phyloP scores from a whole-genome alignment of 805 yeast genomes.

The Cyberlindnera saturnus region DNA sequence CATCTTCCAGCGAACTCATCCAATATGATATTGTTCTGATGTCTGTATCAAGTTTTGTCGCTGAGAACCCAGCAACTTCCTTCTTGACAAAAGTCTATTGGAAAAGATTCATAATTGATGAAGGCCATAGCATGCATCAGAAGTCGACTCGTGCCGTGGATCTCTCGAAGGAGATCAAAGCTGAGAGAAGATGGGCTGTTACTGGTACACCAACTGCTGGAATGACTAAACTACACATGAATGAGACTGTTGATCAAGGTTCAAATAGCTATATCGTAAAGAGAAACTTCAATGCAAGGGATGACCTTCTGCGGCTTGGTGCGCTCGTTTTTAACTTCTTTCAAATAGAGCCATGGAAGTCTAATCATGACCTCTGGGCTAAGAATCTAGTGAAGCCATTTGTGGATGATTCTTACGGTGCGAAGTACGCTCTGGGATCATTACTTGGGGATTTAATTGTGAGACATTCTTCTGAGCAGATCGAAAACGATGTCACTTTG shows the following conservation, averaged over 20 bases:
- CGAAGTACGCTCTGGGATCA: constrained; percentile 34
- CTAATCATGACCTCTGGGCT: constrained; percentile 42
- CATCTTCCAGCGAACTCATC: constrained; percentile 26
- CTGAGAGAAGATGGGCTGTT: constrained; percentile 68
- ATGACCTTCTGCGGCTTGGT: constrained; percentile 52
- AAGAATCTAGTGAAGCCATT: constrained; percentile 43
- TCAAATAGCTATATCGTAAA: constrained; percentile 37
- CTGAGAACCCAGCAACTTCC: constrained; percentile 31
- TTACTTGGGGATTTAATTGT: constrained; percentile 46
- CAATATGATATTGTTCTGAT: constrained; percentile 49
- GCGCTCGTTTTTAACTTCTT: constrained; percentile 45
- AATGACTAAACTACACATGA: constrained; percentile 48
- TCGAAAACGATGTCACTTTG: constrained; percentile 47
- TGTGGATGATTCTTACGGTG: constrained; percentile 31
- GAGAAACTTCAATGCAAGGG: constrained; percentile 42
- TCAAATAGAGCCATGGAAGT: constrained; percentile 51
- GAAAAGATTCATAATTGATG: constrained; percentile 71
- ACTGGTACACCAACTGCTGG: constrained; percentile 78
- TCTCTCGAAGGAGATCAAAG: constrained; percentile 40
- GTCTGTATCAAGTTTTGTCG: constrained; percentile 40
- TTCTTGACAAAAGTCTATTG: constrained; percentile 42
- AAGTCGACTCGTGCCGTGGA: constrained; percentile 43
- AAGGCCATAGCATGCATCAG: constrained; percentile 62
- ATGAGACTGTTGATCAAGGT: constrained; percentile 11
- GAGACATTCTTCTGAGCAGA: constrained; percentile 48